Percentiles rank a stretch among this genome's conserved stretches.
phyloP scores from a whole-genome alignment of 805 yeast genomes.

The Ogataea populi-albae region DNA sequence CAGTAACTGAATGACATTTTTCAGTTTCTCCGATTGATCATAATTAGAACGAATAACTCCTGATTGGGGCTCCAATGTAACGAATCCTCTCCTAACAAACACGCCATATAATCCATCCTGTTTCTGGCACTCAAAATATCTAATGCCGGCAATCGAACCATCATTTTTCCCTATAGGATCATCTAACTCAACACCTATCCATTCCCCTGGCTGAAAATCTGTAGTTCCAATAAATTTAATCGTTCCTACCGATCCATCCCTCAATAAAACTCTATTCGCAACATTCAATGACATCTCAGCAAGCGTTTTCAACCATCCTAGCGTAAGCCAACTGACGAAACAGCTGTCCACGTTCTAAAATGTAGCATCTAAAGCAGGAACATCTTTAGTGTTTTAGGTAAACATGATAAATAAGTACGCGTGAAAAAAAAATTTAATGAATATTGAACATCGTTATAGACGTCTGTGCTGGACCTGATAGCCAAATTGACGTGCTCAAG shows the following conservation, averaged over 20 bases:
- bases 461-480: too few relatives aligned
- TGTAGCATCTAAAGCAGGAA: too few relatives aligned
- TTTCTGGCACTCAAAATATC: constrained; percentile 40
- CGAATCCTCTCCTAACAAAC: constrained; percentile 43
- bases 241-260: constrained; percentile 40
- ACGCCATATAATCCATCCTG: constrained; percentile 40
- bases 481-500: too few relatives aligned
- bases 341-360: too few relatives aligned
- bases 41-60: constrained; percentile 5
- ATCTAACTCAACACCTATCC: constrained; percentile 51
- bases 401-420: too few relatives aligned
- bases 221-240: constrained; percentile 54
- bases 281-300: constrained; percentile 4
- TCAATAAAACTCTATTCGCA: constrained; percentile 35
- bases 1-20: constrained; percentile 39
- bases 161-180: constrained; percentile 44
- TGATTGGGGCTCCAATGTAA: too few relatives aligned
- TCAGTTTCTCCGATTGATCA: constrained; percentile 15
- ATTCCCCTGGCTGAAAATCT: constrained; percentile 55
- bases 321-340: too few relatives aligned
- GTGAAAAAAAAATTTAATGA: too few relatives aligned
- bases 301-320: too few relatives aligned
- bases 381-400: too few relatives aligned
- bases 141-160: constrained; percentile 43
- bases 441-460: too few relatives aligned